Evolutionary conservation across 768 basidiomycete species (phyloP), one percentile per base, ranked within the genome.

Genomic region (Hygrophoropsis aurantiaca): DNA sequence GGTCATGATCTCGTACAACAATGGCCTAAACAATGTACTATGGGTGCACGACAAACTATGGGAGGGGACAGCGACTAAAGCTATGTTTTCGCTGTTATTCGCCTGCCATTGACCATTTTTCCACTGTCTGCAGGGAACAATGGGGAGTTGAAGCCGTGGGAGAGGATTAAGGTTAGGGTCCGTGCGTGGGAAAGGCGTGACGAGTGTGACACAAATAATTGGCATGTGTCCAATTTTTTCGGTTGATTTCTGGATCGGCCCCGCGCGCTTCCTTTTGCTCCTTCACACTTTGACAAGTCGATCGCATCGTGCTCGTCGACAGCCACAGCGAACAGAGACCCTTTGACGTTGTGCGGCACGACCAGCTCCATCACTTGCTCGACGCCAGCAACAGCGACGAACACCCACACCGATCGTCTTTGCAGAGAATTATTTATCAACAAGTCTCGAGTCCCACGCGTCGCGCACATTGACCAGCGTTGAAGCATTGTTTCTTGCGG

Each of bases 301-400:
- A 75, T 73, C 75, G 70, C 68, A 59, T 52, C 60, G 51, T 56
- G 56, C 57, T 62, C 73, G 68, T 66, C 69, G 74, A 71, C 70
- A 60, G 56, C 67, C 65, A 62, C 74, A 72, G 68, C 70, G 73
- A 66, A 64, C 66, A 62, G 65, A 60, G 61, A 58, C 62, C 59
- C 60, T 54, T 64, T 66, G 65, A 66, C 73, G 66, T 68, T 62
- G 70, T 63, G 62, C 53, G 54, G 56, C 61, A 62, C 71, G 60
- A 61, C 61, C 46, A 56, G 46, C 57, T 47, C 36, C 27, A 10
- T n/a, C 30, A 44, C 42, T 27, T 42, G 42, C 49, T 52, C 52
- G 53, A 59, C 53, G 59, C 54, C 49, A 44, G 15, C 45, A 34
- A 48, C 46, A 53, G 42, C 43, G 43, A 51, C 60, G 57, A 60